Evolutionary conservation across 176 grass and related monocot species (phyloP).

Genomic region (Carex myosuroides): DNA sequence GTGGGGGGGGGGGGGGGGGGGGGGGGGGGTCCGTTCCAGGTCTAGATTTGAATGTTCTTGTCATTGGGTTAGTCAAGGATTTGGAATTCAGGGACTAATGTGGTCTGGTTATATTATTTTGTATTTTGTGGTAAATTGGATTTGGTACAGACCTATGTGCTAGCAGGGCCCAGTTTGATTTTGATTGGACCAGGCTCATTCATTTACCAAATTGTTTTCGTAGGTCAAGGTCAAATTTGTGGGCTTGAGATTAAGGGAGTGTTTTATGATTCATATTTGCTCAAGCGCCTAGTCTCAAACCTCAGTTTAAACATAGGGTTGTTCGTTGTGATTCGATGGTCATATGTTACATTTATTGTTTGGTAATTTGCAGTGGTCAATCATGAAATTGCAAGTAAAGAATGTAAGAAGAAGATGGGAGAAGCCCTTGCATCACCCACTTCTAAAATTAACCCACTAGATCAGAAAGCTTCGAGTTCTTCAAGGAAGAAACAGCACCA

Average conservation of each 20-base stretch:
- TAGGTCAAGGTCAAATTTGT: background rate
- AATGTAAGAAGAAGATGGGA: conserved; percentile 67
- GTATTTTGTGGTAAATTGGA: background rate
- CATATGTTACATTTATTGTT: background rate
- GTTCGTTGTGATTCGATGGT: background rate
- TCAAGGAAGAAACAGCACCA: background rate
- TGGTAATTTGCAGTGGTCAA: conserved; percentile 51
- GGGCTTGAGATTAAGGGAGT: background rate
- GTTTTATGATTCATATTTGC: background rate
- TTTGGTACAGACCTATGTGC: background rate
- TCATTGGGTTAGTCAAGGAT: background rate
- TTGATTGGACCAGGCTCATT: background rate
- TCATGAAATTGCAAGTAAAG: conserved; percentile 69
- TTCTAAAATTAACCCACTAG: background rate
- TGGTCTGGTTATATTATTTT: background rate
- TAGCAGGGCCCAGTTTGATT: background rate
- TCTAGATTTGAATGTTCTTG: too few species aligned
- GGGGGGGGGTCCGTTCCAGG: too few species aligned
- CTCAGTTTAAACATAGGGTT: background rate
- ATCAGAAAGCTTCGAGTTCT: conserved; percentile 3
- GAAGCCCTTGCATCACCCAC: conserved; percentile 27
- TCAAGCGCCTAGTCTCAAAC: background rate
- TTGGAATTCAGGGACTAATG: background rate
- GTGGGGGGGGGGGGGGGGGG: too few species aligned
- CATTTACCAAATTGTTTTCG: background rate